phyloP scores from a whole-genome alignment of 2,329 filamentous ascomycete genomes.

The Tetracladium maxilliforme region DNA sequence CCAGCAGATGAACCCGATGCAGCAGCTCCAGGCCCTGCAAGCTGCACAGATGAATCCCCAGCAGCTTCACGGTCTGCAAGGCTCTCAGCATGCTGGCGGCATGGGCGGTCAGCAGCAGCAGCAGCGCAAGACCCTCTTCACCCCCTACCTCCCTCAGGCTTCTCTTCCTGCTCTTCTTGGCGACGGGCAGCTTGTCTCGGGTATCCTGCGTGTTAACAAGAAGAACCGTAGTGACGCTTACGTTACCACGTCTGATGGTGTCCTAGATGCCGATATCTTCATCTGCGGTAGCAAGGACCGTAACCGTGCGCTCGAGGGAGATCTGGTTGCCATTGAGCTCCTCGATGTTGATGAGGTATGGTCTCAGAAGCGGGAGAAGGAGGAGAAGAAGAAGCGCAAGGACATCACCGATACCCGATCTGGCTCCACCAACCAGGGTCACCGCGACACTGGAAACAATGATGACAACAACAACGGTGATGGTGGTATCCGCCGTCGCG shows the following conservation, averaged over 20 bases:
- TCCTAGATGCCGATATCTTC: slow-evolving; percentile 94
- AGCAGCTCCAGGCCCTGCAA: slow-evolving; percentile 84
- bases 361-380: slow-evolving; percentile 97
- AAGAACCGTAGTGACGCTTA: slow-evolving; percentile 99
- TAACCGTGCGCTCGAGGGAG: slow-evolving; percentile 90
- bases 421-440: slow-evolving; percentile 56
- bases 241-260: slow-evolving; percentile 76
- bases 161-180: slow-evolving; percentile 79
- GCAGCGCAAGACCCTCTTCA: slow-evolving; percentile 96
- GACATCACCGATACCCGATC: slow-evolving; percentile 87
- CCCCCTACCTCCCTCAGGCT: slow-evolving; percentile 90
- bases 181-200: slow-evolving; percentile 88
- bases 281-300: slow-evolving; percentile 99
- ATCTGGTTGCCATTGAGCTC: slow-evolving; percentile 88
- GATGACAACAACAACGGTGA: slow-evolving; percentile 53
- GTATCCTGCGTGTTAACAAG: slow-evolving; percentile 96
- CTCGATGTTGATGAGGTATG: slow-evolving; percentile 97
- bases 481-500: slow-evolving; percentile 79
- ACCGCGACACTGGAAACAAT: slow-evolving; percentile 35
- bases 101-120: slow-evolving; percentile 65
- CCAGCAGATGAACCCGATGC: slow-evolving; percentile 77
- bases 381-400: slow-evolving; percentile 99
- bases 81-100: slow-evolving; percentile 58
- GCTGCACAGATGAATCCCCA: slow-evolving; percentile 73
- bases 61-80: slow-evolving; percentile 50